These are phyloP conservation scores for Russula sp. DNA, from an alignment of 768 basidiomycete species.

Conservation along the genomic window DNA sequence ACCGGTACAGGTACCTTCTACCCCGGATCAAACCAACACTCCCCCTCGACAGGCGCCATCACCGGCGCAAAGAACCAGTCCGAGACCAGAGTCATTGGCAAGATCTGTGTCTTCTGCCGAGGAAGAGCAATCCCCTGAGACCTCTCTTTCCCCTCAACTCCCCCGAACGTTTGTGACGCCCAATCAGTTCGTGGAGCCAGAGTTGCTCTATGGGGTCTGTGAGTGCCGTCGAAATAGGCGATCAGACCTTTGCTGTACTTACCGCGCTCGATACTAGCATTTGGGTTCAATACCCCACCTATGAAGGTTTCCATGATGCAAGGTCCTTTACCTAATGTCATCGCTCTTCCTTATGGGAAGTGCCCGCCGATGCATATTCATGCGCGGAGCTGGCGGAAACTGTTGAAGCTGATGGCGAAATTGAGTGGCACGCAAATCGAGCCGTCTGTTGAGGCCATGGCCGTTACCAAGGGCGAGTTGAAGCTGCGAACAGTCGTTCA, in stretches of 20 bases:
- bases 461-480: constrained; percentile 47
- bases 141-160: neutral
- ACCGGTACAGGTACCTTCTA: neutral
- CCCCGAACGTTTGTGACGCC: constrained; percentile 8
- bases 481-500: constrained; percentile 71
- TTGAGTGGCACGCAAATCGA: constrained; percentile 65
- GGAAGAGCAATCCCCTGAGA: constrained; percentile 8
- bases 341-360: constrained; percentile 66
- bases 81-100: constrained; percentile 1
- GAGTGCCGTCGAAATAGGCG: neutral
- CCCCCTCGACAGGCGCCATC: neutral
- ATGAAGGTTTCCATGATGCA: constrained; percentile 48
- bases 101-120: neutral
- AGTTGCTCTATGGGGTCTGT: constrained; percentile 44
- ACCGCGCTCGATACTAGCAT: constrained; percentile 38
- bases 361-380: constrained; percentile 66
- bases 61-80: constrained; percentile 6
- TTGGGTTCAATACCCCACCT: constrained; percentile 58
- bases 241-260: neutral
- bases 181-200: constrained; percentile 45
- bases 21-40: neutral
- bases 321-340: constrained; percentile 59
- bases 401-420: constrained; percentile 70
- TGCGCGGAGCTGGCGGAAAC: constrained; percentile 66
- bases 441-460: constrained; percentile 62